phyloP scores from a whole-genome alignment of 192 early-diverging fungal genomes.

The Gonapodya sp. region DNA sequence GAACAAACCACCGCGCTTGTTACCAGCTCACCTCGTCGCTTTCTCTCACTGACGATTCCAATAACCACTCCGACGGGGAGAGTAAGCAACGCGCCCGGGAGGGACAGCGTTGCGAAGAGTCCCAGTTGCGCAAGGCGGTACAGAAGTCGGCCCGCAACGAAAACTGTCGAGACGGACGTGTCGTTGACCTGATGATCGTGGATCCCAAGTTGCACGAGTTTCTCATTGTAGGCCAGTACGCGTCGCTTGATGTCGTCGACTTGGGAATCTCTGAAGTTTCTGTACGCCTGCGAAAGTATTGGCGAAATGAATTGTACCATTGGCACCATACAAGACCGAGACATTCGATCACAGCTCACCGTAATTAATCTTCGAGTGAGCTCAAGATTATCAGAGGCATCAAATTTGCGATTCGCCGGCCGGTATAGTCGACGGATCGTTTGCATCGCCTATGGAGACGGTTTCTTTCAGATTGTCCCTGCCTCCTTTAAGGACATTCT shows the following conservation, averaged over 20 bases:
- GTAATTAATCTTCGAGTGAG: conserved; percentile 74
- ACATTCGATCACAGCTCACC: conserved; percentile 62
- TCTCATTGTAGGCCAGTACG: not conserved
- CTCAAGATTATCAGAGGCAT: conserved; percentile 75
- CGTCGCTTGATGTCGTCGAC: no score
- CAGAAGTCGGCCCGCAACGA: conserved; percentile 57
- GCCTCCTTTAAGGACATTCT: not conserved
- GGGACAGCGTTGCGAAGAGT: conserved; percentile 62
- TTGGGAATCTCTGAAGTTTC: no score
- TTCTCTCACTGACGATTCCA: not conserved
- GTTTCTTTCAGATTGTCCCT: not conserved
- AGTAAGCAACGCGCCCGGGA: conserved; percentile 64
- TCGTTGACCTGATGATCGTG: conserved; percentile 92
- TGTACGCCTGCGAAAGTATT: not conserved
- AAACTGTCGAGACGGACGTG: conserved; percentile 52
- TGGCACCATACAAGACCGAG: conserved; percentile 72
- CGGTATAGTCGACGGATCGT: conserved; percentile 86
- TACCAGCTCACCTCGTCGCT: not conserved
- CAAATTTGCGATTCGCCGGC: conserved; percentile 73
- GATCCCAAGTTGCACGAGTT: conserved; percentile 42
- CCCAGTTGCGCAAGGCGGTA: conserved; percentile 60
- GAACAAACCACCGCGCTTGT: not conserved
- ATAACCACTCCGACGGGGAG: conserved; percentile 4
- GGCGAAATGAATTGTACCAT: not conserved
- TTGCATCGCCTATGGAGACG: conserved; percentile 63